These are phyloP conservation scores for Raffaelea albimanens DNA, from an alignment of 2,329 filamentous ascomycete species.

Conservation along the genomic window DNA sequence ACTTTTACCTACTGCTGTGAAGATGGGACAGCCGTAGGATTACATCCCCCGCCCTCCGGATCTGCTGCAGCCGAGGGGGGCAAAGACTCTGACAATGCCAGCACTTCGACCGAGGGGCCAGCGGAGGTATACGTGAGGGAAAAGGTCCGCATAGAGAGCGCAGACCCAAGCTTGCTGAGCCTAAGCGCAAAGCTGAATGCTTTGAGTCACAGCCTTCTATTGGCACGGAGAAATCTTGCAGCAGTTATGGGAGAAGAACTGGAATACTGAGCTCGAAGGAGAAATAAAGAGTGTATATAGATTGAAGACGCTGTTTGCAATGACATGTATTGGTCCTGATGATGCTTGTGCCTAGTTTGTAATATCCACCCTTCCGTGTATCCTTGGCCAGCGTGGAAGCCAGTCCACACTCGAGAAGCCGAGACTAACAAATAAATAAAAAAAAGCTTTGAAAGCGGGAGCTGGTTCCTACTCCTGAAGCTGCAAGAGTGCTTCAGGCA, in stretches of 20 bases:
- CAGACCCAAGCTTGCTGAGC: constrained; percentile 78
- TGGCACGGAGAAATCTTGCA: constrained; percentile 62
- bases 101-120: constrained; percentile 28
- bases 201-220: constrained; percentile 60
- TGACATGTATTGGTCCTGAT: too few species aligned
- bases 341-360: too few species aligned
- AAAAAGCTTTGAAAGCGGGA: background rate
- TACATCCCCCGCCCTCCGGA: constrained; percentile 6
- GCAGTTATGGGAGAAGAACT: constrained; percentile 63
- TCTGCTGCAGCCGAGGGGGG: constrained; percentile 1
- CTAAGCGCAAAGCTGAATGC: constrained; percentile 75
- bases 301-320: too few species aligned
- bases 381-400: too few species aligned
- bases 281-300: too few species aligned
- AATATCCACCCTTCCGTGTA: too few species aligned
- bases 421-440: background rate
- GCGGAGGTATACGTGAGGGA: constrained; percentile 78
- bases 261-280: constrained; percentile 23
- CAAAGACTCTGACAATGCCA: background rate
- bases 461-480: background rate
- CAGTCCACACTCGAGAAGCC: too few species aligned
- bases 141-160: constrained; percentile 80
- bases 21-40: constrained; percentile 9
- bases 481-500: constrained; percentile 53
- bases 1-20: constrained; percentile 54